Evolutionary conservation across 2,329 filamentous ascomycete species (phyloP).

Genomic region (Chaetomium sp.): DNA sequence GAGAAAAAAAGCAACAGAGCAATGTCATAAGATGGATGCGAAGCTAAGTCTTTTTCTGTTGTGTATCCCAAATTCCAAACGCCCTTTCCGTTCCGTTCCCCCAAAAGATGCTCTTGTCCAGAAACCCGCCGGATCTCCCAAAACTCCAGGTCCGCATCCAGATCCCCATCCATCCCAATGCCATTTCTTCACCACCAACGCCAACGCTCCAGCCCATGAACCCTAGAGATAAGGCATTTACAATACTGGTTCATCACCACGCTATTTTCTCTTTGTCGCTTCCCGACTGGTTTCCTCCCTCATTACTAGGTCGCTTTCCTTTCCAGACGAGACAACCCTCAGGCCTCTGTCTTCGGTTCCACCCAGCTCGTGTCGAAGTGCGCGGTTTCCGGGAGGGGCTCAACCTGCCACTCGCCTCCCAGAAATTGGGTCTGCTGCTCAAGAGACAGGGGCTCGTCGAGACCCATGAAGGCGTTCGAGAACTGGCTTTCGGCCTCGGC

Average conservation of each 20-base stretch:
- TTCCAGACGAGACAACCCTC: not conserved
- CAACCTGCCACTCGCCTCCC: constrained; percentile 36
- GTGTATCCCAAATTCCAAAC: constrained; percentile 16
- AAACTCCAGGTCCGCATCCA: not conserved
- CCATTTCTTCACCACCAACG: not conserved
- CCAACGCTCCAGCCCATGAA: constrained; percentile 10
- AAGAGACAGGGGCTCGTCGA: constrained; percentile 36
- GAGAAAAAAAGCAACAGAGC: not conserved
- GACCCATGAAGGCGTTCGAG: constrained; percentile 31
- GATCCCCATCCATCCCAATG: not conserved
- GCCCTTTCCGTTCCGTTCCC: not conserved
- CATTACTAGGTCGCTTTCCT: not conserved
- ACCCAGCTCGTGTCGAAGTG: constrained; percentile 36
- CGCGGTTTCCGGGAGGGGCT: constrained; percentile 30
- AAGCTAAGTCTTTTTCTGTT: constrained; percentile 20
- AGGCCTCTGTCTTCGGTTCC: constrained; percentile 28
- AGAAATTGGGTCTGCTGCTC: constrained; percentile 32
- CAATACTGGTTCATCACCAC: not conserved
- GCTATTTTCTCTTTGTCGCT: not conserved
- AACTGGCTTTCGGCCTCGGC: constrained; percentile 33
- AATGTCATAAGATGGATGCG: constrained; percentile 8
- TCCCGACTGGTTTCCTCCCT: not conserved
- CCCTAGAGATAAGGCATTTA: constrained; percentile 2
- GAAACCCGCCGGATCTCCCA: constrained; percentile 14
- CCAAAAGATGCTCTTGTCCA: constrained; percentile 21